Conservation (phyloP, 225 moss, liverwort and hornwort species). For the Physcomitrellopsis africana region DNA sequence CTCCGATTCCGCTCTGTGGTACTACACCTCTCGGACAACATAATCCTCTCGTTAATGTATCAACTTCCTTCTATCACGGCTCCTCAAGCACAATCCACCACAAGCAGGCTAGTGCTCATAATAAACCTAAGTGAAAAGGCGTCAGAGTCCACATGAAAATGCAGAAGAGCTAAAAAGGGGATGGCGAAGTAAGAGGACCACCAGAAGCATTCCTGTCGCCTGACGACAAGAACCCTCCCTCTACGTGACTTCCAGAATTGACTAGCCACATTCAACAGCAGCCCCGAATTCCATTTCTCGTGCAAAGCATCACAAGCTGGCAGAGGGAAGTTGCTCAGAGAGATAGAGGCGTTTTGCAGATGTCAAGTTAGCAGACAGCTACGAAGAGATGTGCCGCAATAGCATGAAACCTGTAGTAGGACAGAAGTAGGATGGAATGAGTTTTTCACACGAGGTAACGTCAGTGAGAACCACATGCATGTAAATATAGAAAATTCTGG, state of each 20-base stretch:
- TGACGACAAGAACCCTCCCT: constrained; percentile 18
- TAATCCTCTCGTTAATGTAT: constrained; percentile 2
- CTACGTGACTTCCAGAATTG: constrained; percentile 14
- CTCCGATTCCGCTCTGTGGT: constrained; percentile 20
- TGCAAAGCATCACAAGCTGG: constrained; percentile 24
- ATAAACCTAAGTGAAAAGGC: constrained; percentile 11
- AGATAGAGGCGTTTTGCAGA: constrained; percentile 14
- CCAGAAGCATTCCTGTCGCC: not conserved
- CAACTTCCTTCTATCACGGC: constrained; percentile 9
- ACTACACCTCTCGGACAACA: constrained; percentile 13
- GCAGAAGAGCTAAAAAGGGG: constrained; percentile 12
- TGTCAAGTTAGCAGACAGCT: constrained; percentile 24
- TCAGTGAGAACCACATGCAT: constrained; percentile 30
- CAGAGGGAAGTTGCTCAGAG: constrained; percentile 1
- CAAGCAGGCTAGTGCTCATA: constrained; percentile 17
- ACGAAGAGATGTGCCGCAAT: constrained; percentile 27
- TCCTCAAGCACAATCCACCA: constrained; percentile 25
- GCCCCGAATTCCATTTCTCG: constrained; percentile 15
- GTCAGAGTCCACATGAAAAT: constrained; percentile 31
- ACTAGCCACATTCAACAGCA: constrained; percentile 12
- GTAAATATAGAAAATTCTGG: constrained; percentile 36
- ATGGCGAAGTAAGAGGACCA: not conserved
- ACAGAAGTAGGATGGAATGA: constrained; percentile 34
- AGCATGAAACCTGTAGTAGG: constrained; percentile 20
- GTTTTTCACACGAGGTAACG: constrained; percentile 28